Evolutionary conservation across 2,329 filamentous ascomycete genomes (phyloP).

Genomic region (Emmonsia crescens): DNA sequence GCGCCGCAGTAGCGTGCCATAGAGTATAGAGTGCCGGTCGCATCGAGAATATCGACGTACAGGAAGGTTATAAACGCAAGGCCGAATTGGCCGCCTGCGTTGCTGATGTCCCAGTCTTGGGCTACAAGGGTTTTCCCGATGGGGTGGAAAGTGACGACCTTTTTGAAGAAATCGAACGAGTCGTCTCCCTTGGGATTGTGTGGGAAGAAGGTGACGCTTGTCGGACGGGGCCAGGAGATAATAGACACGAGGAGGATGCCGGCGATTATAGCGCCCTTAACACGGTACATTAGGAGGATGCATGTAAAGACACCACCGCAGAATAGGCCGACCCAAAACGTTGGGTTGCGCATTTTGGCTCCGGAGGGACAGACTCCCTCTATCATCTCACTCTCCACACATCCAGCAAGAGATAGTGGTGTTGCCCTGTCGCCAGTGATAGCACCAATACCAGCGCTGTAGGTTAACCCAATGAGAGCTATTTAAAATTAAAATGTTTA

Average conservation of each 20-base stretch:
- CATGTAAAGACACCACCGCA: slow-evolving; percentile 71
- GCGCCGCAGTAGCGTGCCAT: slow-evolving; percentile 78
- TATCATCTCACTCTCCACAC: slow-evolving; percentile 40
- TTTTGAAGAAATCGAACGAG: slow-evolving; percentile 75
- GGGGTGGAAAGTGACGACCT: slow-evolving; percentile 73
- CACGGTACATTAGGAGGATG: slow-evolving; percentile 70
- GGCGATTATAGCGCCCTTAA: slow-evolving; percentile 76
- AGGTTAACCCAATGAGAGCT: slow-evolving; percentile 55
- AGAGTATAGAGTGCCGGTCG: slow-evolving; percentile 75
- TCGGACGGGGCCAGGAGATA: slow-evolving; percentile 75
- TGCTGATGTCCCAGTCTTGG: slow-evolving; percentile 61
- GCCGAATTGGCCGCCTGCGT: slow-evolving; percentile 64
- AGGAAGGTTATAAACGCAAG: slow-evolving; percentile 79
- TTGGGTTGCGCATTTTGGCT: slow-evolving; percentile 70
- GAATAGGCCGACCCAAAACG: slow-evolving; percentile 84
- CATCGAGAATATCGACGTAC: slow-evolving; percentile 82
- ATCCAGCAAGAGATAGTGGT: slow-evolving; percentile 67
- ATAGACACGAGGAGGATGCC: slow-evolving; percentile 77
- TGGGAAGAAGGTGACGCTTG: slow-evolving; percentile 70
- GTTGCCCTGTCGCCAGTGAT: slow-evolving; percentile 58
- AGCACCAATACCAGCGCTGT: slow-evolving; percentile 70
- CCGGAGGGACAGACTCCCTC: slow-evolving; percentile 50
- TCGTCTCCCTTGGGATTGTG: slow-evolving; percentile 57
- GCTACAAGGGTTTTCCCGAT: slow-evolving; percentile 59
- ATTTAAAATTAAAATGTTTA: slow-evolving; percentile 1